Evolutionary conservation across 2,329 filamentous ascomycete species (phyloP).

Genomic region (Penicillium palitans): DNA sequence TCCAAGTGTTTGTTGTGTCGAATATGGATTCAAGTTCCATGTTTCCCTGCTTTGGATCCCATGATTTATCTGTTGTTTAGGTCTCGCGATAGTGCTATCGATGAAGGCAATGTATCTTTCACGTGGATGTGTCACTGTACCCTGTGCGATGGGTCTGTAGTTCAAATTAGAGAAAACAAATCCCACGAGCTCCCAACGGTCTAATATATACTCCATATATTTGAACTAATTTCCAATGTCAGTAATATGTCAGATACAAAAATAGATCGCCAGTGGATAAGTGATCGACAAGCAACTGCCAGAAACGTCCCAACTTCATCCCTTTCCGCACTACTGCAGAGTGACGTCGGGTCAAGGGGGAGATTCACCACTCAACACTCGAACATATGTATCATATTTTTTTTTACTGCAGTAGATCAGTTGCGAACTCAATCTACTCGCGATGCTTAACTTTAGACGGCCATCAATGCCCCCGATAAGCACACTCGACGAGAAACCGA

Average conservation of each 20-base stretch:
- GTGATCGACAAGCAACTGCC: conserved; percentile 16
- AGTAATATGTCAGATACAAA: background rate
- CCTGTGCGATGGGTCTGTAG: background rate
- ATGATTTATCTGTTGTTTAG: background rate
- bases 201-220: too few relatives aligned
- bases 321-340: conserved; percentile 5
- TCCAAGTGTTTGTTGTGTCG: background rate
- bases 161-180: background rate
- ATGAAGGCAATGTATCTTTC: background rate
- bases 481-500: conserved; percentile 25
- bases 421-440: background rate
- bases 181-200: background rate
- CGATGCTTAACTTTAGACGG: conserved; percentile 14
- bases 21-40: background rate
- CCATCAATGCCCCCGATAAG: conserved; percentile 25
- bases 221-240: background rate
- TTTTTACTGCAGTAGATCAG: background rate
- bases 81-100: background rate
- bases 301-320: conserved; percentile 3
- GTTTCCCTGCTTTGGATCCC: background rate
- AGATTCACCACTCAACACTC: background rate
- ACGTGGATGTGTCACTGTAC: background rate
- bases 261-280: conserved; percentile 16
- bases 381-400: background rate
- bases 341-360: conserved; percentile 11